Conservation (phyloP, 202 grass and related monocot genomes). For the Saccharum hybrid region DNA sequence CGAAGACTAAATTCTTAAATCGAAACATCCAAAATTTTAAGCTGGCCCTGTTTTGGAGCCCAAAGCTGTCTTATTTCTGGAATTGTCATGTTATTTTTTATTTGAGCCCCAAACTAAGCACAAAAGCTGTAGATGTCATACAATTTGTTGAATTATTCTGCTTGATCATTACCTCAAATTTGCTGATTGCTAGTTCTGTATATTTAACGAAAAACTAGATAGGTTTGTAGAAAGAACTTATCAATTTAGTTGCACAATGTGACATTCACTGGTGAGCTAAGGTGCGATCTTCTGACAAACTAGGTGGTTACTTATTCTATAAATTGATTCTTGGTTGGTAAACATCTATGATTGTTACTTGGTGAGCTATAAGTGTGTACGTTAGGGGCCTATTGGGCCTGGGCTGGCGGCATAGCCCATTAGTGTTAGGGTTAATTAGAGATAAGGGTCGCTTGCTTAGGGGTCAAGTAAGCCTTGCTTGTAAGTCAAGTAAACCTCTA, state of each 20-base stretch:
- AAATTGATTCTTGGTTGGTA: not conserved
- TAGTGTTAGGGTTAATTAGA: no score
- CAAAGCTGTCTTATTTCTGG: not conserved
- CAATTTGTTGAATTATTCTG: not conserved
- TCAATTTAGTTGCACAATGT: not conserved
- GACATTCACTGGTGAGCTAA: not conserved
- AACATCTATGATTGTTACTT: constrained; percentile 7
- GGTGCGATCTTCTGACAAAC: not conserved
- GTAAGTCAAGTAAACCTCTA: no score
- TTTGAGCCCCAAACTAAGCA: not conserved
- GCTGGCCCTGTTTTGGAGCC: not conserved
- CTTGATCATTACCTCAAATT: constrained; percentile 27
- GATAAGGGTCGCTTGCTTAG: no score
- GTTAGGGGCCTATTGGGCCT: no score
- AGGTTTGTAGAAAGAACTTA: not conserved
- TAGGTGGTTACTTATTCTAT: constrained; percentile 9
- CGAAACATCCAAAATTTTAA: constrained; percentile 4
- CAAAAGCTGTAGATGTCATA: not conserved
- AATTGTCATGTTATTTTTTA: not conserved
- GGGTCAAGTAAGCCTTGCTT: no score
- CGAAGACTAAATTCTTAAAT: not conserved
- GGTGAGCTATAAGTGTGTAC: not conserved
- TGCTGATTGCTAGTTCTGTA: not conserved
- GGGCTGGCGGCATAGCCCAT: no score
- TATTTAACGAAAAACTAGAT: constrained; percentile 7